These are phyloP conservation scores for Xylaria hypoxylon DNA, from an alignment of 2,329 filamentous ascomycete genomes.

Conservation along the genomic window DNA sequence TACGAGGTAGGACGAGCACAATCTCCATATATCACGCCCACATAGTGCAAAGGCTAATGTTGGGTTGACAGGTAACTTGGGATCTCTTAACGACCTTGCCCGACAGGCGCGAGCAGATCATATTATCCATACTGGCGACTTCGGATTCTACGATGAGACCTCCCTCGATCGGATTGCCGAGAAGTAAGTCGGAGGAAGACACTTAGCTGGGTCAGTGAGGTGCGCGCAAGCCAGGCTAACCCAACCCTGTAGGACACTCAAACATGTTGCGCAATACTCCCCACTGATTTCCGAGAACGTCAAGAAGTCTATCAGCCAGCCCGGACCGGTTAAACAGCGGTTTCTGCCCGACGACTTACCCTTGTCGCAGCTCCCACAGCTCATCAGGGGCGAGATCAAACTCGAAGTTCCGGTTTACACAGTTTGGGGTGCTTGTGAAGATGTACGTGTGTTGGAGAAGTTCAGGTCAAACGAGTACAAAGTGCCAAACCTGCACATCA, in stretches of 20 bases:
- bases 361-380: conserved; percentile 90
- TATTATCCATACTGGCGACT: conserved; percentile 98
- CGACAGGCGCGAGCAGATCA: conserved; percentile 95
- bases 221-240: conserved; percentile 22
- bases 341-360: conserved; percentile 85
- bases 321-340: conserved; percentile 85
- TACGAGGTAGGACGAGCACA: conserved; percentile 67
- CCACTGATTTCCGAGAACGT: conserved; percentile 85
- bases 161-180: conserved; percentile 97
- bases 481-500: conserved; percentile 96
- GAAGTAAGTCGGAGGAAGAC: conserved; percentile 72
- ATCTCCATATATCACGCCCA: conserved; percentile 13
- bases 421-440: conserved; percentile 98
- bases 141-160: conserved; percentile 97
- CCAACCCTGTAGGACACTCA: conserved; percentile 77
- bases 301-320: conserved; percentile 74
- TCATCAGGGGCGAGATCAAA: conserved; percentile 88
- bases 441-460: conserved; percentile 96
- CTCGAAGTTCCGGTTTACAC: conserved; percentile 98
- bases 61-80: conserved; percentile 79
- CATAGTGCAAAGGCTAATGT: conserved; percentile 37
- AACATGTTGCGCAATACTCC: conserved; percentile 98
- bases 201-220: neutral
- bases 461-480: conserved; percentile 98
- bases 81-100: conserved; percentile 95